These are phyloP conservation scores for Myotisia sp. DNA, from an alignment of 2,329 filamentous ascomycete genomes.

Conservation along the genomic window DNA sequence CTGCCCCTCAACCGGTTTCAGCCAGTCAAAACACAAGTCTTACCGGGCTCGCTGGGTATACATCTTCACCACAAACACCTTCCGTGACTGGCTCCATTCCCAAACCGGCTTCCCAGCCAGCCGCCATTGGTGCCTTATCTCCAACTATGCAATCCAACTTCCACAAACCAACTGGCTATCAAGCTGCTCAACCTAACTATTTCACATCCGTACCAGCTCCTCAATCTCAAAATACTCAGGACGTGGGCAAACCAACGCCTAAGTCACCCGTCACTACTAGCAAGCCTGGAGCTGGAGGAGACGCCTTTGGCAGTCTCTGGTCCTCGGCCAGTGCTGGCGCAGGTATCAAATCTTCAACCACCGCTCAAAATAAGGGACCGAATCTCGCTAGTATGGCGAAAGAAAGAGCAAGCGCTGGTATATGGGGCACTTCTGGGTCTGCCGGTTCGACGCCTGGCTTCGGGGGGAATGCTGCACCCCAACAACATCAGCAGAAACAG, in stretches of 20 bases:
- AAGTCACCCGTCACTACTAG: slow-evolving; percentile 28
- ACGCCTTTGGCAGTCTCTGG: slow-evolving; percentile 85
- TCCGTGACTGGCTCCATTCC: slow-evolving; percentile 39
- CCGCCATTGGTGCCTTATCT: slow-evolving; percentile 35
- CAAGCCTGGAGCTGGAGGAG: slow-evolving; percentile 46
- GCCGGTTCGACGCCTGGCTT: slow-evolving; percentile 34
- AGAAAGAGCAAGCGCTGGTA: slow-evolving; percentile 85
- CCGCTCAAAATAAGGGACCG: slow-evolving; percentile 49
- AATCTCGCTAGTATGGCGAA: slow-evolving; percentile 93
- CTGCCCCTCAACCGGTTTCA: slow-evolving; percentile 72
- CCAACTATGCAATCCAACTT: slow-evolving; percentile 30
- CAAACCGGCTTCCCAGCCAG: slow-evolving; percentile 48
- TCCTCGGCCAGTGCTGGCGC: slow-evolving; percentile 51
- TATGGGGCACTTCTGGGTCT: slow-evolving; percentile 66
- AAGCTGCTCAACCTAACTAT: slow-evolving; percentile 78
- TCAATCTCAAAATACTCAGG: slow-evolving; percentile 23
- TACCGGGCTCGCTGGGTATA: slow-evolving; percentile 63
- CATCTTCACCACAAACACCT: slow-evolving; percentile 64
- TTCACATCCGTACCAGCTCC: slow-evolving; percentile 60
- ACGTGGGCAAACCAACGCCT: slow-evolving; percentile 23
- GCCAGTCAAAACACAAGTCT: slow-evolving; percentile 67
- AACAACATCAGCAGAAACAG: slow-evolving; percentile 19
- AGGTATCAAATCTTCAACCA: slow-evolving; percentile 58
- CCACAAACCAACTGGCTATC: slow-evolving; percentile 50
- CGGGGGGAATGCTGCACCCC: slow-evolving; percentile 10